These are phyloP conservation scores for Coffea humblotiana DNA, from an alignment of 305 asterid species.

Conservation along the genomic window DNA sequence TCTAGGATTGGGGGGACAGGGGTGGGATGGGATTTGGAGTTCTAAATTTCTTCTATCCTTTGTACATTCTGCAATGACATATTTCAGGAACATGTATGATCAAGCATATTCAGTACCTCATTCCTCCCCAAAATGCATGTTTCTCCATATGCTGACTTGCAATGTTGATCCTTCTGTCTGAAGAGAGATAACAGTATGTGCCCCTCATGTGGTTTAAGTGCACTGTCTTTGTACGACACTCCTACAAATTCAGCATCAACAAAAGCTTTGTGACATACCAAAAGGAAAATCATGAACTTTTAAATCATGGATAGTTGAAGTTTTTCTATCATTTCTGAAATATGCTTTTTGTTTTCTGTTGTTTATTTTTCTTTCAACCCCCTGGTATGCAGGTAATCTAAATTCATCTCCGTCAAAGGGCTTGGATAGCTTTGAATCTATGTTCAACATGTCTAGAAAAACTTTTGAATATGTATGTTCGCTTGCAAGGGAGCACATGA, in stretches of 20 bases:
- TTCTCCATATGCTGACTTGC: not conserved
- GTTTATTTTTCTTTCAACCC: not conserved
- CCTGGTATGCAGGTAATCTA: constrained; percentile 42
- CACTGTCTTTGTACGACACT: not conserved
- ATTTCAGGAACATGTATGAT: not conserved
- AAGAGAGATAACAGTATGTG: not conserved
- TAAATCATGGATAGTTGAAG: not conserved
- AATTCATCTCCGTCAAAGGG: constrained; percentile 49
- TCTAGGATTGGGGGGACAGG: not conserved
- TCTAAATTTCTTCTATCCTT: not conserved
- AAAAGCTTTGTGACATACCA: not conserved
- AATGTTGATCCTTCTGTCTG: not conserved
- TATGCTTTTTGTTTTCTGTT: not conserved
- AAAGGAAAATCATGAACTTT: not conserved
- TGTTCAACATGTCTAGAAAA: constrained; percentile 66
- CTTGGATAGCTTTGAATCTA: constrained; percentile 50
- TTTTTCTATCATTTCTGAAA: not conserved
- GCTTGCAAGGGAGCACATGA: constrained; percentile 72
- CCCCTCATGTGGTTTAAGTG: not conserved
- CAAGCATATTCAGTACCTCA: not conserved
- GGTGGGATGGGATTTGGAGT: too few species aligned
- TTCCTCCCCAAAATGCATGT: not conserved
- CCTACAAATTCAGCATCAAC: not conserved
- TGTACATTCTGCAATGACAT: too few species aligned
- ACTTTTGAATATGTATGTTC: constrained; percentile 78